Conservation (phyloP, 345 rosid species). For the Acer yangbiense region DNA sequence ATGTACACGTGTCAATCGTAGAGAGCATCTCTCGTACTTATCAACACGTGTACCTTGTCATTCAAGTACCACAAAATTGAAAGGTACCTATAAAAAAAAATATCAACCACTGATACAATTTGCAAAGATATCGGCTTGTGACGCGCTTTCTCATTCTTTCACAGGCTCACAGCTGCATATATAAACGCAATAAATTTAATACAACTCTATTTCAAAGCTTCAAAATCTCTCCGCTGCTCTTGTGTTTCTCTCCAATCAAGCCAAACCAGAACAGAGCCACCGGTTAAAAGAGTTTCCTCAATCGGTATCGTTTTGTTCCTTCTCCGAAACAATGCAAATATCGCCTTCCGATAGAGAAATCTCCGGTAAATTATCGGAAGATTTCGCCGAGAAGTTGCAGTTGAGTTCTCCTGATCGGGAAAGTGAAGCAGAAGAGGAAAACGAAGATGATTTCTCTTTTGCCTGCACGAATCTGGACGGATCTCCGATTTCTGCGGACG, state of each 20-base stretch:
- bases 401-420: neutral
- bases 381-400: slow-evolving; percentile 27
- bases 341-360: neutral
- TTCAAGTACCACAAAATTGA: slow-evolving; percentile 9
- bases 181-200: neutral
- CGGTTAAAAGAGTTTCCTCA: no score
- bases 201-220: neutral
- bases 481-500: slow-evolving; percentile 53
- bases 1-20: neutral
- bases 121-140: neutral
- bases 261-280: neutral
- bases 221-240: neutral
- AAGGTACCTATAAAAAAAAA: neutral
- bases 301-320: neutral
- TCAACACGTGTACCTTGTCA: neutral
- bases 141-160: slow-evolving; percentile 11
- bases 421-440: slow-evolving; percentile 17
- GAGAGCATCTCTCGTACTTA: neutral
- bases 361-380: slow-evolving; percentile 19
- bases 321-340: neutral
- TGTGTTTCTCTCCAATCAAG: neutral
- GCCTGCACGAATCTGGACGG: slow-evolving; percentile 33
- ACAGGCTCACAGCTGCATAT: neutral
- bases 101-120: no score
- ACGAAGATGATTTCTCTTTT: slow-evolving; percentile 51